Conservation (phyloP, 768 basidiomycete species). For the Lactarius sp. region DNA sequence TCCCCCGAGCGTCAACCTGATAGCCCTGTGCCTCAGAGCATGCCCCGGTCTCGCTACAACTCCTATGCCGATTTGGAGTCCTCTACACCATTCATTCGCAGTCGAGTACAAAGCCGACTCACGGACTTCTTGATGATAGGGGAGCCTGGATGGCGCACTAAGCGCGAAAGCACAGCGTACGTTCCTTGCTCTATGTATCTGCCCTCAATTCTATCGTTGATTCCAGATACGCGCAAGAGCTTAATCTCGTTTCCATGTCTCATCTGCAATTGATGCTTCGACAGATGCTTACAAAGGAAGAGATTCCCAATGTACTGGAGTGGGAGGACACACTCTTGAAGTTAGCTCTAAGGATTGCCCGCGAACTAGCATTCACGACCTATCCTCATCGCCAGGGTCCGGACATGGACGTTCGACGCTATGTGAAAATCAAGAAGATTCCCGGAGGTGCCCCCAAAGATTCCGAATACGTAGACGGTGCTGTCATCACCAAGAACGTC, state of each 20-base stretch:
- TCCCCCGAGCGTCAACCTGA: constrained; percentile 58
- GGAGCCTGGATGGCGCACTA: constrained; percentile 80
- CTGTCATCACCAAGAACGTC: constrained; percentile 96
- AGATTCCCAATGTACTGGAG: constrained; percentile 74
- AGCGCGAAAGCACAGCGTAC: constrained; percentile 87
- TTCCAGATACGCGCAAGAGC: constrained; percentile 71
- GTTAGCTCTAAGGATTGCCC: constrained; percentile 80
- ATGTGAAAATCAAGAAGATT: constrained; percentile 98
- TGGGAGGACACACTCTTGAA: constrained; percentile 86
- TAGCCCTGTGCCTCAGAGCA: constrained; percentile 51
- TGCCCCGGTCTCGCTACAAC: constrained; percentile 58
- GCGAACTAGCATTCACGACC: constrained; percentile 74
- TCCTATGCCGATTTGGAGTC: constrained; percentile 71
- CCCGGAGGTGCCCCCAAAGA: constrained; percentile 89
- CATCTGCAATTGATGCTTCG: constrained; percentile 88
- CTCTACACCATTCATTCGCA: constrained; percentile 75
- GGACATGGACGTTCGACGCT: constrained; percentile 90
- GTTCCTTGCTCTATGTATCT: constrained; percentile 30
- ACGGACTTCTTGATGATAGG: constrained; percentile 45
- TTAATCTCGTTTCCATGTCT: constrained; percentile 81
- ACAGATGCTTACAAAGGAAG: constrained; percentile 81
- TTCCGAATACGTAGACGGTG: constrained; percentile 95
- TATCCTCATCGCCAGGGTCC: constrained; percentile 73
- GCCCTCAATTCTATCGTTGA: neutral
- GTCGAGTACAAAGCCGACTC: constrained; percentile 75